Conservation (phyloP, 371 early-diverging fungal species). For the Apophysomyces variabilis region DNA sequence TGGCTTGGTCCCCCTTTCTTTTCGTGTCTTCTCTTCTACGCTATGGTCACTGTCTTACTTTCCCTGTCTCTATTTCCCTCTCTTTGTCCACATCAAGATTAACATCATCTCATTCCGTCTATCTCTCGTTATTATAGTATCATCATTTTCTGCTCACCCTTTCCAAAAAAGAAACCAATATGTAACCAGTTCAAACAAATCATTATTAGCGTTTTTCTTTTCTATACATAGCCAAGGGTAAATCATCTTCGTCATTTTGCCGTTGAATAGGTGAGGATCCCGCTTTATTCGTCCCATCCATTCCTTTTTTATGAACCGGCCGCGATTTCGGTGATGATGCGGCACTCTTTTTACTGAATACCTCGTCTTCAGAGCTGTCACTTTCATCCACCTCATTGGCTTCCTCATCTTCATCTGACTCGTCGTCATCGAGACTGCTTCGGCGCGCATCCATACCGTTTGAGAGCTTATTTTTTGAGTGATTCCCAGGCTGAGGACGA, state of each 20-base stretch:
- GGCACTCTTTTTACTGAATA: constrained; percentile 5
- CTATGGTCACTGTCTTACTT: too few relatives aligned
- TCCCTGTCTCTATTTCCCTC: too few relatives aligned
- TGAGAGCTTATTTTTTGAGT: constrained; percentile 2
- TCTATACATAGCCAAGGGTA: constrained; percentile 31
- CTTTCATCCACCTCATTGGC: constrained; percentile 16
- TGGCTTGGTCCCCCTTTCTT: neutral
- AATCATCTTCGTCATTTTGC: constrained; percentile 18
- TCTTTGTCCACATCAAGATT: neutral
- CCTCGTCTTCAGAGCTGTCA: constrained; percentile 17
- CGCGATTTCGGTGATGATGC: constrained; percentile 1
- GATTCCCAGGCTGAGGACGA: constrained; percentile 15
- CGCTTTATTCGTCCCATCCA: constrained; percentile 9
- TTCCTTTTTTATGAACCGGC: neutral
- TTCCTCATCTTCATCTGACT: constrained; percentile 25
- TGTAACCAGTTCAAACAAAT: neutral
- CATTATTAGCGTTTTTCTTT: constrained; percentile 15
- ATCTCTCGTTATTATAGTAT: neutral
- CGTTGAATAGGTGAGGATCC: constrained; percentile 4
- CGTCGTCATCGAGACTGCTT: constrained; percentile 18
- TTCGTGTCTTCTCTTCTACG: too few relatives aligned
- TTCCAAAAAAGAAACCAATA: neutral
- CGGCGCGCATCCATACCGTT: constrained; percentile 9
- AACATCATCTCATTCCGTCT: too few relatives aligned
- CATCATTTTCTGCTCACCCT: neutral